Base-by-base conservation (phyloP, 495 filamentous ascomycete genomes). In the Cercophora newfieldiana region DNA sequence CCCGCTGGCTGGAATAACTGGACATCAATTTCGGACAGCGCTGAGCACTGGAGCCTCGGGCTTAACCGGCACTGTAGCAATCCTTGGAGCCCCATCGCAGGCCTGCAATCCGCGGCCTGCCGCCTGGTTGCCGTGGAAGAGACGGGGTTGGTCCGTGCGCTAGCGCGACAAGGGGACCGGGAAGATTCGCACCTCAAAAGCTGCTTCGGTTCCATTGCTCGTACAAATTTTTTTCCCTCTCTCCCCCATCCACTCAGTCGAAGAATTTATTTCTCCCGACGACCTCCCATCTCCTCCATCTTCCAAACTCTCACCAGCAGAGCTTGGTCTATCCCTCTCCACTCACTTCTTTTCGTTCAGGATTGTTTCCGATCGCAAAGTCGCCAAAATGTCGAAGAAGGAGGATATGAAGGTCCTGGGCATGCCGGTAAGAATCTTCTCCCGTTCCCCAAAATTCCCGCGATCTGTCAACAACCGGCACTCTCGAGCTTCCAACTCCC, bases 361-460 rank as follows among this genome's bases (percentile, higher is more conserved):
- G 80, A 78, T 81, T 78, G 76, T 76, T 72, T 79, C 76, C 75
- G 74, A 79, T 69, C 70, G 77, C 68, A 64, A 70, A 78, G 72
- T 66, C 67, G 76, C 78, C 77, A 91, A 91, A 68, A 92, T 93
- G 90, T 83, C 88, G 51, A 61, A 64, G 59, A 68, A 72, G 58
- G 74, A 78, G 31, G 67, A 79, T 33, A 71, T 63, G 22, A 74
- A 75, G 81, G 84, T 94, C 78, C 81, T 96, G 87, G 93, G 93
- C 86, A 95, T 97, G 92, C 93, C 89, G 75, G 88, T 90, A 85
- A 85, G 87, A 44, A 44, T 80, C 56, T 22, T 53, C 56, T 37
- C 61, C 62, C 59, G n/a, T n/a, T 59, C 19, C 33, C 61, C n/a
- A 44, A 59, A 76, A 77, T 74, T 77, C 71, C 73, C 77, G 75